phyloP scores from a whole-genome alignment of 495 filamentous ascomycete species.

The Delitschia confertaspora region DNA sequence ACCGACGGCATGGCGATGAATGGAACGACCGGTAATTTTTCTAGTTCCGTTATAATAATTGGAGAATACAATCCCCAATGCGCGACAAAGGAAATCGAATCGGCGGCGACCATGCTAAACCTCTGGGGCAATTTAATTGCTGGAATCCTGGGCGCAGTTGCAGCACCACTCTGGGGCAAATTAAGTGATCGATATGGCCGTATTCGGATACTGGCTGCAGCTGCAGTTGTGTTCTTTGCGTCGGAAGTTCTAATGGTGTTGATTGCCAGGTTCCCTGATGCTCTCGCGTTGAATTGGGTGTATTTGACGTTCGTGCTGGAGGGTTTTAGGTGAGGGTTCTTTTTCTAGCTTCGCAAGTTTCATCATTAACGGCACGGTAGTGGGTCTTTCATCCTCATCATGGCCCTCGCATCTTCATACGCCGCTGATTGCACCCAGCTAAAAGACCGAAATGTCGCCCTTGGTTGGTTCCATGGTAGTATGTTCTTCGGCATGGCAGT shows the following conservation, averaged over 20 bases:
- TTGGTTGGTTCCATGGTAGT: constrained; percentile 6
- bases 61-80: constrained; percentile 13
- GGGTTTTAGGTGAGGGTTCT: constrained; percentile 4
- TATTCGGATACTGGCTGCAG: constrained; percentile 3
- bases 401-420: constrained; percentile 10
- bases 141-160: constrained; percentile 3
- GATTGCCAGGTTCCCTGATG: constrained; percentile 1
- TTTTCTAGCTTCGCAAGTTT: neutral
- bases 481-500: constrained; percentile 14
- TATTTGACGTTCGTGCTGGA: constrained; percentile 6
- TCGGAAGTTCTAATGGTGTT: constrained; percentile 2
- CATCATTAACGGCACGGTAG: neutral
- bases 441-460: constrained; percentile 1
- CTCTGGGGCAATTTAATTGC: constrained; percentile 5
- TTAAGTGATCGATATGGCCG: constrained; percentile 8
- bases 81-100: neutral
- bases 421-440: constrained; percentile 1
- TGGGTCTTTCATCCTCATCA: constrained; percentile 9
- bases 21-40: too few relatives aligned
- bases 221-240: neutral
- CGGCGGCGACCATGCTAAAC: neutral
- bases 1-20: too few relatives aligned
- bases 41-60: constrained; percentile 4
- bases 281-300: constrained; percentile 2
- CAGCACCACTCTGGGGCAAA: neutral